These are phyloP conservation scores for Kodamaea sp. DNA, from an alignment of 1,139 yeast species.

Conservation along the genomic window DNA sequence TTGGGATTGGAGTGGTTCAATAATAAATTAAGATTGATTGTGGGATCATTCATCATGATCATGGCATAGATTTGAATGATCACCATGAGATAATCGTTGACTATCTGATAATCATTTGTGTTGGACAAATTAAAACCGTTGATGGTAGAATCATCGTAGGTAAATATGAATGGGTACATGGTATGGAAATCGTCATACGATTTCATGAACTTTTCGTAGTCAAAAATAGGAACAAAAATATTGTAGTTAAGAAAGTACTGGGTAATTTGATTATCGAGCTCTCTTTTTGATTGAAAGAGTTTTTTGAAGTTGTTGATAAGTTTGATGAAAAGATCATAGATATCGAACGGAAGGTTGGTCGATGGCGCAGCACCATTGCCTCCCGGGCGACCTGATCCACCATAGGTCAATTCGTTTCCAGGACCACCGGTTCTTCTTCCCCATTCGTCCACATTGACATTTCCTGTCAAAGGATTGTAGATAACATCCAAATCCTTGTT, in stretches of 20 bases:
- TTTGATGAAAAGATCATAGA: constrained; percentile 47
- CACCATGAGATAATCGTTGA: constrained; percentile 53
- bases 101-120: constrained; percentile 48
- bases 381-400: constrained; percentile 3
- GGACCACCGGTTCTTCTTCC: constrained; percentile 2
- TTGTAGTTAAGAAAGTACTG: constrained; percentile 59
- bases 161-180: constrained; percentile 54
- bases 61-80: constrained; percentile 50
- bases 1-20: constrained; percentile 42
- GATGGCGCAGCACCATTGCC: constrained; percentile 14
- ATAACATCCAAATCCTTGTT: constrained; percentile 44
- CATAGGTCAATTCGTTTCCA: constrained; percentile 1
- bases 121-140: constrained; percentile 53
- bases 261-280: constrained; percentile 53
- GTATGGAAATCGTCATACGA: constrained; percentile 59
- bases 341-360: constrained; percentile 37
- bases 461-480: constrained; percentile 46
- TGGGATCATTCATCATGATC: constrained; percentile 50
- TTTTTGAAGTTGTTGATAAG: constrained; percentile 49
- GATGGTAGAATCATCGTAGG: constrained; percentile 51
- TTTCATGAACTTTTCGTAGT: constrained; percentile 57
- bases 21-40: constrained; percentile 42
- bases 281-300: constrained; percentile 43
- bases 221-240: constrained; percentile 61
- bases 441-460: constrained; percentile 10